Evolutionary conservation across 2,329 filamentous ascomycete genomes (phyloP).

Genomic region (Fusarium staphyleae): DNA sequence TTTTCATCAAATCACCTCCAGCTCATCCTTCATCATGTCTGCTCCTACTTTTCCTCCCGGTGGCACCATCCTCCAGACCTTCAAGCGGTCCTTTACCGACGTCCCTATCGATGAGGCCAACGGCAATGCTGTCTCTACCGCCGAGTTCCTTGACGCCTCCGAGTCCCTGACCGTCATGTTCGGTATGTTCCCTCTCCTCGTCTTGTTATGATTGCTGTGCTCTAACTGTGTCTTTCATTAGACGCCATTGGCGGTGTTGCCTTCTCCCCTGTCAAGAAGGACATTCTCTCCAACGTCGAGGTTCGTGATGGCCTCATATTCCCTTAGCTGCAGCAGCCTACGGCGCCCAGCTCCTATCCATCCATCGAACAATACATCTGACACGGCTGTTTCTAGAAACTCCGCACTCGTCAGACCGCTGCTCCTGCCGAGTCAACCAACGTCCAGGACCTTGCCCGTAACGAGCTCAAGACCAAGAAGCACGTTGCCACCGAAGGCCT

Average conservation of each 20-base stretch:
- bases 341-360: neutral
- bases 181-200: conserved; percentile 56
- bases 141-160: conserved; percentile 88
- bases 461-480: conserved; percentile 90
- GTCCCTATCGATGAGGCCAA: conserved; percentile 78
- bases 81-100: conserved; percentile 83
- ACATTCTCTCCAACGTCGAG: conserved; percentile 92
- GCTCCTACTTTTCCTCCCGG: conserved; percentile 63
- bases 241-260: conserved; percentile 73
- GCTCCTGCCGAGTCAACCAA: conserved; percentile 81
- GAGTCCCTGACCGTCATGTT: conserved; percentile 89
- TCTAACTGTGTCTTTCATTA: conserved; percentile 42
- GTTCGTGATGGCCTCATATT: conserved; percentile 53
- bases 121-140: conserved; percentile 80
- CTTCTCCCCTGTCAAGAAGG: conserved; percentile 89
- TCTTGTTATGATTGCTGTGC: neutral
- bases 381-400: conserved; percentile 68
- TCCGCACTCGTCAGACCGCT: conserved; percentile 81
- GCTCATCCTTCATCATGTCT: conserved; percentile 56
- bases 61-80: conserved; percentile 83
- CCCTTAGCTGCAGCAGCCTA: neutral
- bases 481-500: conserved; percentile 88
- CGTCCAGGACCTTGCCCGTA: conserved; percentile 82
- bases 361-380: conserved; percentile 14
- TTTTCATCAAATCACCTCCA: conserved; percentile 8